Evolutionary conservation across 2,329 filamentous ascomycete species (phyloP), one percentile per base, ranked within the genome.

Genomic region (Neopestalotiopsis sp.): DNA sequence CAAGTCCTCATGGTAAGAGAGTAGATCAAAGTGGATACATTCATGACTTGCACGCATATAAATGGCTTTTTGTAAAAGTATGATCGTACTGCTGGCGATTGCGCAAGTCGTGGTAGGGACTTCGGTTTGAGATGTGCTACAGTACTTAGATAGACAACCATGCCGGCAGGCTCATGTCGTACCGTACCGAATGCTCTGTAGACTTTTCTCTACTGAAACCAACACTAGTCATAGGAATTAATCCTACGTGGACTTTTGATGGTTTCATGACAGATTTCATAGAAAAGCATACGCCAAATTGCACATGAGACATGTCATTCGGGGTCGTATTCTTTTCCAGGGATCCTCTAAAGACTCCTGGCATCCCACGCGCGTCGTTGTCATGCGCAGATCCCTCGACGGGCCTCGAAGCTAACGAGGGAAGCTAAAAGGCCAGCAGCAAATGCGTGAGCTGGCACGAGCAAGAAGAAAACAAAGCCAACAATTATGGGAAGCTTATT

Each of bases 321-420:
- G 20, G 20, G 7, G 6, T 38, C 34, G 6, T 38, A 38, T 38
- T 38, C 34, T 10, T 38, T 38, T 38, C 34, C 10, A 38, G 34
- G 34, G 34, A 38, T 38, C 34, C 34, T 10, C 34, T 10, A 38
- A 38, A 10, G 34, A 10, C 34, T 38, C 34, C 34, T 38, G 34
- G 49, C 49, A 34, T 30, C 24, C 30, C 57, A 59, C 30, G 32
- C 30, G 59, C 59, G 28, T 40, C 59, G 59, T 62, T 62, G 59
- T 34, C 59, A 62, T 62, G 59, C 20, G 59, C 59, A 62, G 32
- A 62, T 62, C 59, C 59, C 59, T 34, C 59, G 59, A 53, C 38
- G 40, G 24, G 61, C 24, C 38, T 20, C 7, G 14, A 38, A 53
- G 38, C 38, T 53, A 53, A 10, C 9, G 20, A 24, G 7, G 20